A percentile compares a stretch with the other conserved stretches of the same genome.
Evolutionary conservation across 2,329 filamentous ascomycete species (phyloP).

Genomic region (Mariannaea sp.): DNA sequence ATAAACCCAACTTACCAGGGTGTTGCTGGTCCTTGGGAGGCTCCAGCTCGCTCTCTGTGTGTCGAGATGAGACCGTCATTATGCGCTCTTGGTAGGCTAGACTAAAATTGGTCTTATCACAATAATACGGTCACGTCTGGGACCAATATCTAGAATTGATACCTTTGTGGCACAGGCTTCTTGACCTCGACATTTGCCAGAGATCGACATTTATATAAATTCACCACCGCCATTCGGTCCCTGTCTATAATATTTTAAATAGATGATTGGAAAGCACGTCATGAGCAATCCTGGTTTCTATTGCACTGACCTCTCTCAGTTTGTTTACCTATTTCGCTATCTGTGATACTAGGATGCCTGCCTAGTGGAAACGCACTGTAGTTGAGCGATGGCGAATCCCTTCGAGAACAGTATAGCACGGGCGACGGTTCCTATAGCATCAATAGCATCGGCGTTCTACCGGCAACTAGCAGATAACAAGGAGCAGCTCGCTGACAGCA

Average conservation of each 20-base stretch:
- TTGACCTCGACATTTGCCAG: conserved; percentile 4
- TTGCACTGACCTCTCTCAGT: conserved; percentile 3
- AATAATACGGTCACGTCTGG: neutral
- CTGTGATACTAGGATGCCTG: conserved; percentile 1
- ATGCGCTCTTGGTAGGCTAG: neutral
- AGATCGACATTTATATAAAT: conserved; percentile 29
- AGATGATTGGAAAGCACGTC: conserved; percentile 11
- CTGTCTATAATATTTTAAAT: conserved; percentile 3
- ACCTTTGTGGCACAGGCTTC: conserved; percentile 3
- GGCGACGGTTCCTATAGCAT: neutral
- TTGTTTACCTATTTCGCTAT: too few species aligned
- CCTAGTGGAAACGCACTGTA: conserved; percentile 14
- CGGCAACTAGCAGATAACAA: neutral
- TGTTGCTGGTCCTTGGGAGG: conserved; percentile 41
- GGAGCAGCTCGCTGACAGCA: neutral
- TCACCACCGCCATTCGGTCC: neutral
- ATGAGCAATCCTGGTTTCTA: conserved; percentile 11
- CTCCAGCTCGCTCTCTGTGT: conserved; percentile 29
- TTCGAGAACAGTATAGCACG: conserved; percentile 12
- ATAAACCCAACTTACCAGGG: conserved; percentile 32
- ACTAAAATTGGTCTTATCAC: neutral
- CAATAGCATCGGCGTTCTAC: neutral
- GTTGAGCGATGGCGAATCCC: conserved; percentile 5
- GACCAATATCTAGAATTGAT: neutral
- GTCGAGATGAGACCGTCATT: conserved; percentile 28